Base-by-base conservation (phyloP, 2,329 filamentous ascomycete species). In the Xylariaceae sp. region DNA sequence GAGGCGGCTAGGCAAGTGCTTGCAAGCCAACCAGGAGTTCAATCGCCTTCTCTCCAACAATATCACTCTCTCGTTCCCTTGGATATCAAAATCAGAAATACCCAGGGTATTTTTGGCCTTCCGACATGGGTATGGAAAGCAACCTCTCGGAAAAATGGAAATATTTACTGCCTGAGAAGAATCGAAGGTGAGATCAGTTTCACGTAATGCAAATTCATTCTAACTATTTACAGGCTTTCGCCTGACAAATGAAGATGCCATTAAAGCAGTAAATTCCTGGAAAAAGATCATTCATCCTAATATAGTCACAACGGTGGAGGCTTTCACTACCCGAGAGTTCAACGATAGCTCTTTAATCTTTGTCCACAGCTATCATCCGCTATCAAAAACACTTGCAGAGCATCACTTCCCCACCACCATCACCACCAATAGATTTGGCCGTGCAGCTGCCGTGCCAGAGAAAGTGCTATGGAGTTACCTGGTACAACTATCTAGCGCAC, bases 41-140 rank as follows among this genome's bases (percentile, higher is more conserved):
- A 91, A 53, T 77, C 95, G 6, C 91, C 91, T 5, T 81, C 85
- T 55, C 82, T 97, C 48, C 91, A 96, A 66, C 87, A 92, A 64
- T 97, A 94, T 69, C 92, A 97, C 72, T 95, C 92, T 3, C 80
- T 99, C 9, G 92, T 97, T 7, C 91, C 93, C 3, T 77, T 99
- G 36, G 92, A 97, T 71, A 89, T 87, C 7, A 88, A 82, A 43
- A 85, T 91, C 56, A 84, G 92, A 61, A 92, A 91, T 70, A 91
- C 87, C 61, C 83, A 86, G 3, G 81, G 84, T 10, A 84, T 89
- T 13, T 97, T 97, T 72, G 91, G 92, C 23, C 96, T 91, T 66
- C 85, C 88, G 5, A 96, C 88, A 64, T 97, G 92, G 91, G 84
- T 96, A 0, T 99, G 97, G 77, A 97, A 97, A 75, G 93, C 92